Conservation (phyloP, 2,329 filamentous ascomycete species). For the Fusarium subglutinans region DNA sequence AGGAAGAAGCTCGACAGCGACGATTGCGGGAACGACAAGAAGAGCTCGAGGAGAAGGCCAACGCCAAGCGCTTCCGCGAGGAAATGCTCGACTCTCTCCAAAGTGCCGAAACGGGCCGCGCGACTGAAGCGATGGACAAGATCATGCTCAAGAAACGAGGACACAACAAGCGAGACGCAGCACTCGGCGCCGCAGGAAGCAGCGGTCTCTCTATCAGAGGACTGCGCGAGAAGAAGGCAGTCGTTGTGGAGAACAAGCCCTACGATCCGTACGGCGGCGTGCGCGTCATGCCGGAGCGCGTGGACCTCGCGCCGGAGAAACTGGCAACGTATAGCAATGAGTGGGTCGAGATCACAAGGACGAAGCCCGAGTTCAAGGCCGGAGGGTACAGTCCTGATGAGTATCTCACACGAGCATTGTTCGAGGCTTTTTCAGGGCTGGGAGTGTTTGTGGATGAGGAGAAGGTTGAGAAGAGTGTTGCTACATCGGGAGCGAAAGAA, state of each 20-base stretch:
- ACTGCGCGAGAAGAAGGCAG: constrained; percentile 70
- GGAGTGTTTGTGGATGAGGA: constrained; percentile 90
- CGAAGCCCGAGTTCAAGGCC: constrained; percentile 72
- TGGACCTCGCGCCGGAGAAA: constrained; percentile 59
- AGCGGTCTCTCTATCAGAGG: constrained; percentile 76
- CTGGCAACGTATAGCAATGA: constrained; percentile 77
- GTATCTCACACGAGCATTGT: constrained; percentile 82
- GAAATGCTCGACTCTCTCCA: constrained; percentile 77
- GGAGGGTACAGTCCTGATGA: constrained; percentile 87
- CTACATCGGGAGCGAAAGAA: constrained; percentile 49
- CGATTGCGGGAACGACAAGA: constrained; percentile 72
- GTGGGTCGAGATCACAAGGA: constrained; percentile 73
- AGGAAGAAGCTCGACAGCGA: constrained; percentile 68
- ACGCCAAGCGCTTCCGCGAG: constrained; percentile 69
- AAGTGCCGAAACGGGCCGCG: constrained; percentile 66
- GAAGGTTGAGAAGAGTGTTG: constrained; percentile 54
- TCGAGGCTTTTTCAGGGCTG: constrained; percentile 89
- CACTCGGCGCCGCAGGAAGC: constrained; percentile 48
- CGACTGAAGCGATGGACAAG: constrained; percentile 66
- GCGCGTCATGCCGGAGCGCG: constrained; percentile 73
- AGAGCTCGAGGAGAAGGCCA: constrained; percentile 74
- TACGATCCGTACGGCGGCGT: constrained; percentile 92
- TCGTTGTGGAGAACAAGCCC: constrained; percentile 68
- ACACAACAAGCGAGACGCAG: constrained; percentile 54
- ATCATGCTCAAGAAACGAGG: constrained; percentile 79